phyloP scores from a whole-genome alignment of 2,329 filamentous ascomycete species.

The Penicillium oxalicum region DNA sequence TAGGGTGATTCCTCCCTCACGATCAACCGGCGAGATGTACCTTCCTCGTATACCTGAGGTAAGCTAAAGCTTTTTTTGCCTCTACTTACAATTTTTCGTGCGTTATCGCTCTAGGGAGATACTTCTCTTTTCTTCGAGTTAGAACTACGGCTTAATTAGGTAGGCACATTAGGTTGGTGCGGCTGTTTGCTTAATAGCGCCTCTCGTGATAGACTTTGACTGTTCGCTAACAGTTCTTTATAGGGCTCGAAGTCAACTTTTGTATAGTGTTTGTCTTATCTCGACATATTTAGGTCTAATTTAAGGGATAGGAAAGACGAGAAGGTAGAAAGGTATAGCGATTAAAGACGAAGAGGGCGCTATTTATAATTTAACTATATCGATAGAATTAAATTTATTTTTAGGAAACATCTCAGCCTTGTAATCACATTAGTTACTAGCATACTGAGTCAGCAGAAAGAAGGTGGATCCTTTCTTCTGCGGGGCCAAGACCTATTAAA shows the following conservation, averaged over 20 bases:
- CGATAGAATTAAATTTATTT: not conserved
- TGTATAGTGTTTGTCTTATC: constrained; percentile 8
- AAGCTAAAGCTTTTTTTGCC: not conserved
- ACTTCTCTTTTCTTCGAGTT: not conserved
- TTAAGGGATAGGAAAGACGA: not conserved
- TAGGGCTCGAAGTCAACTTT: constrained; percentile 5
- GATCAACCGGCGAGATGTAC: constrained; percentile 1
- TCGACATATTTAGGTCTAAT: constrained; percentile 1
- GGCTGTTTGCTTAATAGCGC: not conserved
- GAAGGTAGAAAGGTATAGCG: not conserved
- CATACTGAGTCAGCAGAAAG: not conserved
- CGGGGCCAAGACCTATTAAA: not conserved
- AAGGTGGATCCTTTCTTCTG: not conserved
- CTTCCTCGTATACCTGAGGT: constrained; percentile 3
- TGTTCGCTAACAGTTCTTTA: constrained; percentile 1
- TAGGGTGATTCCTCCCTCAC: constrained; percentile 4
- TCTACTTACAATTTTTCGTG: not conserved
- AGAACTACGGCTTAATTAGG: not conserved
- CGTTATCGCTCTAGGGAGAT: not conserved
- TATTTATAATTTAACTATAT: not conserved
- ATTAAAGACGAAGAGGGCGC: not conserved
- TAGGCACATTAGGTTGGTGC: not conserved
- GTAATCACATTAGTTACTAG: not conserved
- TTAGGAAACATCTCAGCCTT: not conserved
- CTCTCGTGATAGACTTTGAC: not conserved